Conservation (phyloP, 768 basidiomycete genomes). For the Myochromella boudieri region DNA sequence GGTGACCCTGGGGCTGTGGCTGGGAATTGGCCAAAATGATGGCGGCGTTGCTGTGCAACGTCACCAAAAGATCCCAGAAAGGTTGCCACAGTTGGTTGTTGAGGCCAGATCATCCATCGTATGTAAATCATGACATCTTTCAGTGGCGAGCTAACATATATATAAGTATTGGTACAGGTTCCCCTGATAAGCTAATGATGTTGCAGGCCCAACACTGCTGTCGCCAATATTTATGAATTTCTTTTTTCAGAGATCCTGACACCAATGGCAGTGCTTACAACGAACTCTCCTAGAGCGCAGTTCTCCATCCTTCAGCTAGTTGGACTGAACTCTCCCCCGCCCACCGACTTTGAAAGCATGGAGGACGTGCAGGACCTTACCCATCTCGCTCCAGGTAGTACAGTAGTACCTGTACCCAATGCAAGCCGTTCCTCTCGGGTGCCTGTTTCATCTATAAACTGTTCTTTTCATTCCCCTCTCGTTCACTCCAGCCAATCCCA, state of each 20-base stretch:
- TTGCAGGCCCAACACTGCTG: constrained; percentile 7
- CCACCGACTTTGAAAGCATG: constrained; percentile 13
- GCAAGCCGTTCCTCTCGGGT: neutral
- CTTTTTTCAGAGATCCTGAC: neutral
- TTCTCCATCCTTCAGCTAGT: constrained; percentile 6
- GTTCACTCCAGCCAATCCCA: constrained; percentile 1
- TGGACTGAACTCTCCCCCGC: neutral
- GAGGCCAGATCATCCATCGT: too few relatives aligned
- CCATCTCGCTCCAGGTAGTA: constrained; percentile 3
- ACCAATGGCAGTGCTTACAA: neutral
- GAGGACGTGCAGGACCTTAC: constrained; percentile 9
- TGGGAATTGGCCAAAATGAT: too few relatives aligned
- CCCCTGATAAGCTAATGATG: constrained; percentile 5
- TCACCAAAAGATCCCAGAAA: too few relatives aligned
- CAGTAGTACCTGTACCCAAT: constrained; percentile 9
- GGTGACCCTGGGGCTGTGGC: too few relatives aligned
- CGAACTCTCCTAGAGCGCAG: constrained; percentile 1
- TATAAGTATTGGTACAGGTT: neutral
- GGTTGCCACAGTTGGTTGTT: too few relatives aligned
- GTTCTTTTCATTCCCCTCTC: constrained; percentile 7
- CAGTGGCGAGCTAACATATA: too few relatives aligned
- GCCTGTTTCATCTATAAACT: neutral
- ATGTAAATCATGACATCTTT: too few relatives aligned
- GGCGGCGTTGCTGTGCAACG: constrained; percentile 9
- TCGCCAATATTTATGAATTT: constrained; percentile 8